Evolutionary conservation across 495 filamentous ascomycete species (phyloP), one percentile per base, ranked within the genome.

Genomic region (Penicillium bialowiezense): DNA sequence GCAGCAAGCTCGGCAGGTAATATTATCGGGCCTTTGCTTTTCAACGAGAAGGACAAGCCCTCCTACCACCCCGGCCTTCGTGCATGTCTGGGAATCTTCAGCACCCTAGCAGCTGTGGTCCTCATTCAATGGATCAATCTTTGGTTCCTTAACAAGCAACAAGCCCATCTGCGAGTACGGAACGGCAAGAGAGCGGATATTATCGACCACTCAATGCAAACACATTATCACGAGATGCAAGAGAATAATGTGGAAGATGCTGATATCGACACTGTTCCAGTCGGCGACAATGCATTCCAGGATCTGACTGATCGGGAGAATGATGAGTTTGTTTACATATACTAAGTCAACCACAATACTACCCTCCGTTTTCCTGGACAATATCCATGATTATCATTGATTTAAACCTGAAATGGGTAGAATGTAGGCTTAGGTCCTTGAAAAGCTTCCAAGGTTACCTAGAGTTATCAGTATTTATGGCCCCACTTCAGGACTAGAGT

Each of bases 271-370:
- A 52, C 52, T 23, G 42, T 54, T 2, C 56, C 57, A 40, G 64
- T 57, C 57, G 74, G 55, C 9, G 62, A 56, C 36, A 48, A 75
- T 29, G 78, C 73, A 9, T 78, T 80, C 43, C 44, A 68, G 41
- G 83, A 85, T 64, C 46, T 83, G 59, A 86, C 81, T 20, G 82
- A 85, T 56, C 59, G 78, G 24, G 64, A 82, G 67, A 85, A 87
- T 56, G 81, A 85, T 53, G 82, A 86, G 65, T 85, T 85, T 69
- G 74, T 85, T 6, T 85, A 84, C 71, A 77, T 85, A 45, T 82
- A 84, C 52, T 85, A 69, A 44, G 33, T 12, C 10, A 17, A 21
- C 12, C 6, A 8, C 20, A 5, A 26, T 34, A 12, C 2, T 7
- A 26, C 8, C 4, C 23, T n/a, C n/a, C n/a, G n/a, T n/a, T n/a